Conservation (phyloP, 2,329 filamentous ascomycete species). For the Penicillium sp. region DNA sequence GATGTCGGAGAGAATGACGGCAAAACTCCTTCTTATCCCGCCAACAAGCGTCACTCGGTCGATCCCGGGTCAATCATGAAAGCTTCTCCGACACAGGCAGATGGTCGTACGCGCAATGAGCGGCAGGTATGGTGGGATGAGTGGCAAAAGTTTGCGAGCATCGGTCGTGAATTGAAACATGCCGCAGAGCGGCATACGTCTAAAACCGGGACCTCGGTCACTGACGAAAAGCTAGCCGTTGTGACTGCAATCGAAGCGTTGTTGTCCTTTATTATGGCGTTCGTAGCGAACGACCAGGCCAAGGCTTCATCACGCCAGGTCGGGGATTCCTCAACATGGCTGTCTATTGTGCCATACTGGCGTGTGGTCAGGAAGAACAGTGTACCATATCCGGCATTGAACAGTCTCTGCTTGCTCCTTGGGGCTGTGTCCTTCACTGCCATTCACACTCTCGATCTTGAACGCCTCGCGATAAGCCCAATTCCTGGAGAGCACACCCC, state of each 20-base stretch:
- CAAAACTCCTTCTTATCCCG: slow-evolving; percentile 38
- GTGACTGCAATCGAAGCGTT: slow-evolving; percentile 47
- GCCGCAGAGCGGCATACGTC: slow-evolving; percentile 40
- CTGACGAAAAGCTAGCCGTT: slow-evolving; percentile 40
- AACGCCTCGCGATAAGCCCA: slow-evolving; percentile 44
- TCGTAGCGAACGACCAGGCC: slow-evolving; percentile 44
- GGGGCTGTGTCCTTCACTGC: slow-evolving; percentile 49
- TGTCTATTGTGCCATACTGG: slow-evolving; percentile 50
- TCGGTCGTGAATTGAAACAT: slow-evolving; percentile 50
- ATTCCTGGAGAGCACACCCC: slow-evolving; percentile 41
- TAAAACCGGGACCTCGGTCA: slow-evolving; percentile 30
- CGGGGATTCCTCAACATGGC: slow-evolving; percentile 47
- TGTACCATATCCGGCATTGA: slow-evolving; percentile 41
- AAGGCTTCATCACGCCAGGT: slow-evolving; percentile 39
- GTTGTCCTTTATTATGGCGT: slow-evolving; percentile 50
- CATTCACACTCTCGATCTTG: slow-evolving; percentile 47
- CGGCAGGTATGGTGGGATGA: slow-evolving; percentile 46
- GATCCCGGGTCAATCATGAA: slow-evolving; percentile 28
- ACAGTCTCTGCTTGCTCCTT: slow-evolving; percentile 47
- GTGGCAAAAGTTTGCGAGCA: slow-evolving; percentile 42
- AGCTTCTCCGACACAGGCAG: slow-evolving; percentile 31
- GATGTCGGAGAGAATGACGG: slow-evolving; percentile 43
- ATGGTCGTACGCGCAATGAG: slow-evolving; percentile 35
- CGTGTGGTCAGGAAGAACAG: slow-evolving; percentile 45
- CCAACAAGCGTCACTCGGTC: slow-evolving; percentile 32